phyloP scores from a whole-genome alignment of 495 filamentous ascomycete species.

The Neurospora sublineolata region DNA sequence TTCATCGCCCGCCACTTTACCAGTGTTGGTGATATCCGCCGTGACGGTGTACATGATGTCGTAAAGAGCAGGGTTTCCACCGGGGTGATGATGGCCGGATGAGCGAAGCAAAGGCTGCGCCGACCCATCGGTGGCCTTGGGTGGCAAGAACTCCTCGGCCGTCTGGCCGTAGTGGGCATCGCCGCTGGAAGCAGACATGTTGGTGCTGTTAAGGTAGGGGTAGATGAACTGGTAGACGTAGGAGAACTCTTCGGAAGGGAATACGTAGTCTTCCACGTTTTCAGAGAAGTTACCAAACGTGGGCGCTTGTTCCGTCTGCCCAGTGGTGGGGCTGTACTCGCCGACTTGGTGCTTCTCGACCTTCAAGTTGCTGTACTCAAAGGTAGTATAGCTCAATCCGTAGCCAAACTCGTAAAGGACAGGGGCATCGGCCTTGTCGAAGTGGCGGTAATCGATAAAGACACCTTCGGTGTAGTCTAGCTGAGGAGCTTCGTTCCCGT shows the following conservation, averaged over 20 bases:
- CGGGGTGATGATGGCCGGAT: constrained; percentile 45
- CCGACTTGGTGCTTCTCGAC: constrained; percentile 40
- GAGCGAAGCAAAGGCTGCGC: constrained; percentile 54
- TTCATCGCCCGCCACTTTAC: constrained; percentile 61
- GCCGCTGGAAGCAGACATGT: constrained; percentile 43
- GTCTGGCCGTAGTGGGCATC: constrained; percentile 59
- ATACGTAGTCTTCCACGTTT: constrained; percentile 56
- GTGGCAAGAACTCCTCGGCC: constrained; percentile 53
- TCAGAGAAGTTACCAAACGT: constrained; percentile 55
- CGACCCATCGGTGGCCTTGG: constrained; percentile 49
- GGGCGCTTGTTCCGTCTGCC: constrained; percentile 55
- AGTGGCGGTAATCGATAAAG: constrained; percentile 89
- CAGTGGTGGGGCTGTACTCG: constrained; percentile 55
- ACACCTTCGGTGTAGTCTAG: constrained; percentile 72
- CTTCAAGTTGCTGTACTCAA: constrained; percentile 62
- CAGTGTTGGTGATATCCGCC: constrained; percentile 75
- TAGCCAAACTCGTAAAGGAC: constrained; percentile 89
- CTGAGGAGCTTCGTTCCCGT: constrained; percentile 60
- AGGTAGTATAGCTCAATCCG: constrained; percentile 83
- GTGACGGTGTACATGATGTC: constrained; percentile 69
- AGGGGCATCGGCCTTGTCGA: constrained; percentile 62
- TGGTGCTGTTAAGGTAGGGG: constrained; percentile 76
- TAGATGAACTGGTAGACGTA: constrained; percentile 60
- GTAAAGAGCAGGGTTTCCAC: constrained; percentile 74
- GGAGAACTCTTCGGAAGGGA: constrained; percentile 51